Base-by-base conservation (phyloP, 73 alveolate species). In the Diophrys sp. region DNA sequence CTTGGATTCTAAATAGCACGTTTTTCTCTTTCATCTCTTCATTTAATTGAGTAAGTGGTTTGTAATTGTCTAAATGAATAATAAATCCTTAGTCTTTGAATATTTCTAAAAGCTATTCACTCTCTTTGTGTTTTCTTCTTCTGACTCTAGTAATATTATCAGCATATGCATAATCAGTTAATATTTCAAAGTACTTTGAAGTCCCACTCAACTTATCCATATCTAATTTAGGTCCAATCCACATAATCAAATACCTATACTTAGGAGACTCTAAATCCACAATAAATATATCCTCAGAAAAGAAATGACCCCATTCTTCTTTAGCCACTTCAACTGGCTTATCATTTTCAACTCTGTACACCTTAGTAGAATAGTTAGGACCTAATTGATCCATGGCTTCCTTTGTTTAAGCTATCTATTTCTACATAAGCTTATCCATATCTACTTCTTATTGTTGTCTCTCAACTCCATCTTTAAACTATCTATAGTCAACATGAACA, bases 231-330 rank as follows among this genome's bases (percentile, higher is more conserved):
- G 76, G 79, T 1, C 91, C 91, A 56, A 84, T 72, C 91, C 91
- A 84, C 70, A 84, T 24, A 23, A 77, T 25, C 68, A 84, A 67
- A 56, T 70, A 84, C 2, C 87, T 24, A 54, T 80, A 76, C 2
- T 54, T 24, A 29, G 56, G 54, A 1, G 75, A 78, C 11, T 84
- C 34, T 8, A 77, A 68, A 56, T 84, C 91, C 1, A 84, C 62
- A 0, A 75, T 54, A 72, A 66, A 84, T 66, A 84, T 31, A 29
- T 84, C 83, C 14, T 84, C 91, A 31, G 80, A 66, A 34, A 29
- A 84, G 83, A 84, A 68, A 31, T 84, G 82, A 11, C 91, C 91
- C 29, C 54, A 71, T 54, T 84, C 91, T 33, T 56, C 73, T 33
- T 84, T 71, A 11, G 73, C 54, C 31, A 84, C 24, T 24, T 67